These are phyloP conservation scores for Neofusicoccum laricinum DNA, from an alignment of 2,329 filamentous ascomycete genomes.

Conservation along the genomic window DNA sequence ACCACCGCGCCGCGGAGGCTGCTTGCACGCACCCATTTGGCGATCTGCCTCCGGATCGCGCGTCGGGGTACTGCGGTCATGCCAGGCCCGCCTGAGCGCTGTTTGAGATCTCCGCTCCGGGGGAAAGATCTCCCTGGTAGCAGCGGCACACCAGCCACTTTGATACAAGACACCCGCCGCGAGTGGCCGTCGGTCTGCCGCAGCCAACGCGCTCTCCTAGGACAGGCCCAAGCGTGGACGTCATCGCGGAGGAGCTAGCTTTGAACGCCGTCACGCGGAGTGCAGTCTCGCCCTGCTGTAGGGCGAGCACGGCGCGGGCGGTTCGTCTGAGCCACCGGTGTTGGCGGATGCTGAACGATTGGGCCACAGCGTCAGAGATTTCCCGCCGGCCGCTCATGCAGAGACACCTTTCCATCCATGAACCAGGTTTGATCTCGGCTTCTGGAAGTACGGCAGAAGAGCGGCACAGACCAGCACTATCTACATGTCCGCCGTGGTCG, in stretches of 20 bases:
- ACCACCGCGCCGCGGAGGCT: not conserved
- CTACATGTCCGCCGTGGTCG: not conserved
- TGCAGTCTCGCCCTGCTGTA: conserved; percentile 6
- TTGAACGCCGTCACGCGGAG: not conserved
- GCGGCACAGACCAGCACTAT: conserved; percentile 6
- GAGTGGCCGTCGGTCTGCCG: not conserved
- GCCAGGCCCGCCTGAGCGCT: not conserved
- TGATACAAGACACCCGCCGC: not conserved
- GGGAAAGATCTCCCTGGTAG: not conserved
- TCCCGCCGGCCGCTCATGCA: not conserved
- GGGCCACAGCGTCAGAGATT: conserved; percentile 1
- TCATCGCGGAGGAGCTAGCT: not conserved
- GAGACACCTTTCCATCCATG: not conserved
- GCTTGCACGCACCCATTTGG: not conserved
- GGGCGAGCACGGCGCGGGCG: not conserved
- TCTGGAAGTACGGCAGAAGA: conserved; percentile 13
- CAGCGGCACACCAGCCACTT: not conserved
- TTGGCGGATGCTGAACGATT: not conserved
- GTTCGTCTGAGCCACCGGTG: not conserved
- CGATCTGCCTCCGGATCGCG: not conserved
- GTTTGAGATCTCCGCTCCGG: not conserved
- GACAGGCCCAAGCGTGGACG: not conserved
- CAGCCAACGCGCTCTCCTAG: not conserved
- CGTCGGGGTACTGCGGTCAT: not conserved
- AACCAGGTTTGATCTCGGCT: not conserved